A percentile compares a stretch with the other conserved stretches of the same genome.
Conservation (phyloP, 2,329 filamentous ascomycete genomes). For the Trichoderma atrobrunneum region DNA sequence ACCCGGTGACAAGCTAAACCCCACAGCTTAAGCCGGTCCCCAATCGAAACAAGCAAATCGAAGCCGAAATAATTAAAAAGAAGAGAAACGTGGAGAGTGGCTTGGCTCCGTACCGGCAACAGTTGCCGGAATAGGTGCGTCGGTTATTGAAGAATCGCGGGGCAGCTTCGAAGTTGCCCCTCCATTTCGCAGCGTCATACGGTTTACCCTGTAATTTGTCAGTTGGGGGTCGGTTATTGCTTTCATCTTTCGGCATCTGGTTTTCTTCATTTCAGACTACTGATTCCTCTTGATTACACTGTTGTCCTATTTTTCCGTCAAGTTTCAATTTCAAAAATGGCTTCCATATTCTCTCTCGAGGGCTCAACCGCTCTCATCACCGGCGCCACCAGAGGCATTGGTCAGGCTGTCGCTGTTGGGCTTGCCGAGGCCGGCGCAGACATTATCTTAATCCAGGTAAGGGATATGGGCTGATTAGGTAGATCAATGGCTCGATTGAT, state of each 20-base stretch:
- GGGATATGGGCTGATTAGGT: background rate
- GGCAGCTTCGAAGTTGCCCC: background rate
- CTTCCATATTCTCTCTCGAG: slow-evolving; percentile 50
- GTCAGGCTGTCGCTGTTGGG: slow-evolving; percentile 54
- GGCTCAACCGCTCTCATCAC: slow-evolving; percentile 58
- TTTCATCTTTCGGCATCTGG: background rate
- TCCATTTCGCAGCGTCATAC: background rate
- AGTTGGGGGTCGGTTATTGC: background rate
- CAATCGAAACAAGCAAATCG: background rate
- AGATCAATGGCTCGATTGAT: background rate
- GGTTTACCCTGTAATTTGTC: background rate
- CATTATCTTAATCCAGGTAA: slow-evolving; percentile 53
- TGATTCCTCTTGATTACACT: background rate
- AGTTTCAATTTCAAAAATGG: slow-evolving; percentile 29
- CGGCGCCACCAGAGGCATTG: slow-evolving; percentile 57
- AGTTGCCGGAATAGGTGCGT: slow-evolving; percentile 11
- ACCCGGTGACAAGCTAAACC: background rate
- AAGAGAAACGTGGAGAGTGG: slow-evolving; percentile 5
- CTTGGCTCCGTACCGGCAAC: slow-evolving; percentile 6
- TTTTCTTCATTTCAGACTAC: background rate
- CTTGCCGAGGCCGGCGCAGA: slow-evolving; percentile 59
- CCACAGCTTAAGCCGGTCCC: background rate
- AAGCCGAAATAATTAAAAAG: background rate
- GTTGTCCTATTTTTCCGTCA: background rate
- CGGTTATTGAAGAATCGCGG: slow-evolving; percentile 7